Evolutionary conservation across 179 eudicot genomes (phyloP).

Genomic region (Spergularia azorica): DNA sequence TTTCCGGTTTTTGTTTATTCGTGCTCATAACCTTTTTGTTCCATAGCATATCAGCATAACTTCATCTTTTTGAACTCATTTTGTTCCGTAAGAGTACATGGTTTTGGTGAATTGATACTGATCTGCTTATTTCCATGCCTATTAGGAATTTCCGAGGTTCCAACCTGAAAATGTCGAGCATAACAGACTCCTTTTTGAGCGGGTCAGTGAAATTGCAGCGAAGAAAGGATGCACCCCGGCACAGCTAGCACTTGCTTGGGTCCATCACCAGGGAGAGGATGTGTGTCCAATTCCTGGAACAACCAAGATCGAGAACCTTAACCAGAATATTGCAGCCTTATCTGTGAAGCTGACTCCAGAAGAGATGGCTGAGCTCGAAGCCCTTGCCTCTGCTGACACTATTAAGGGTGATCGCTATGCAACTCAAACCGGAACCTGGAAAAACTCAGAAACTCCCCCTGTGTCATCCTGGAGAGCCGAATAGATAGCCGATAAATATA

Average conservation of each 20-base stretch:
- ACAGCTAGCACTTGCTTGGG: conserved; percentile 61
- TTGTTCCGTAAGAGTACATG: not conserved
- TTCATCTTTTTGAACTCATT: no score
- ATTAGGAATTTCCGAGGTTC: conserved; percentile 51
- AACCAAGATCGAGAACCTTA: conserved; percentile 45
- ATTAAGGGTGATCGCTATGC: conserved; percentile 36
- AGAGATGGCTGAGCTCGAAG: conserved; percentile 47
- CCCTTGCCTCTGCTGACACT: conserved; percentile 25
- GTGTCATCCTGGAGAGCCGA: conserved; percentile 30
- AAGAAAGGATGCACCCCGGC: conserved; percentile 58
- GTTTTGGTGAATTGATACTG: not conserved
- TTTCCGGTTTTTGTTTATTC: no score
- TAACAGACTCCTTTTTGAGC: conserved; percentile 48
- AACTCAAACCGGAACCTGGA: conserved; percentile 7
- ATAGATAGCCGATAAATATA: not conserved
- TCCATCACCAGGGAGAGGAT: conserved; percentile 57
- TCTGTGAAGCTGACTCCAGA: conserved; percentile 41
- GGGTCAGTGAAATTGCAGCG: conserved; percentile 47
- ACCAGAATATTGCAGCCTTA: conserved; percentile 50
- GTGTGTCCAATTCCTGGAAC: conserved; percentile 62
- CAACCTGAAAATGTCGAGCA: conserved; percentile 53
- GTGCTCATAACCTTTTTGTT: no score
- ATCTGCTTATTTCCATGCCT: conserved; percentile 13
- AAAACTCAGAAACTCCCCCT: conserved; percentile 31
- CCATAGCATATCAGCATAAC: no score